Base-by-base conservation (phyloP, 2,329 filamentous ascomycete genomes). In the Pezicula neosporulosa region DNA sequence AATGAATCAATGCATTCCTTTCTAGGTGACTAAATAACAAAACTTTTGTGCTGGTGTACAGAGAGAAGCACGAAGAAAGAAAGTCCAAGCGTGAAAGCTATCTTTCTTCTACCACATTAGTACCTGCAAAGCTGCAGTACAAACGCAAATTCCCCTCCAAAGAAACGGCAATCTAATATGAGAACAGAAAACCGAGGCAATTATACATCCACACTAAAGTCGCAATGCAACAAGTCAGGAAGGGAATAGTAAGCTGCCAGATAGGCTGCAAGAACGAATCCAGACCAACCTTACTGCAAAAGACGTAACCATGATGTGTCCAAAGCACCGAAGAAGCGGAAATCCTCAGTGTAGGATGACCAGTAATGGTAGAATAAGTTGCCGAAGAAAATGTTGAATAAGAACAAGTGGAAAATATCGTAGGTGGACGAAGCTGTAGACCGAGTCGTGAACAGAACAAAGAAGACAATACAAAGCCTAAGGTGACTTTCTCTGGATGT, bases 261-360 rank as follows among this genome's bases (percentile, higher is more conserved):
- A 46, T 58, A 45, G 55, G 57, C 56, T 55, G 51, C 57, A 9
- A 53, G 54, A 49, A 56, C 48, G 59, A 50, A 54, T 48, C 55
- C 56, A 59, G 47, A 49, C 54, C 56, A 59, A 56, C 54, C 46
- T 47, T 56, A 30, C 56, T 60, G 75, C 77, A 80, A 80, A 78
- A 79, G 73, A 70, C 73, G 73, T 81, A 81, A 81, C 68, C 74
- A 80, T 81, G 69, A 79, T 76, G 72, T 81, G 76, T 82, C 78
- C 78, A 82, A 82, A 74, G 71, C 75, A 72, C 76, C 72, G 71
- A 65, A 72, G 71, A 73, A 71, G 68, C 70, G 74, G 75, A 70
- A 35, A 68, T 68, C 64, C 66, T 67, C 67, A 71, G 74, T 68
- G 73, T 82, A 82, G 77, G 76, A 81, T 82, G 77, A 77, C 70